phyloP scores from a whole-genome alignment of 768 basidiomycete genomes.

The Clathrus columnatus region DNA sequence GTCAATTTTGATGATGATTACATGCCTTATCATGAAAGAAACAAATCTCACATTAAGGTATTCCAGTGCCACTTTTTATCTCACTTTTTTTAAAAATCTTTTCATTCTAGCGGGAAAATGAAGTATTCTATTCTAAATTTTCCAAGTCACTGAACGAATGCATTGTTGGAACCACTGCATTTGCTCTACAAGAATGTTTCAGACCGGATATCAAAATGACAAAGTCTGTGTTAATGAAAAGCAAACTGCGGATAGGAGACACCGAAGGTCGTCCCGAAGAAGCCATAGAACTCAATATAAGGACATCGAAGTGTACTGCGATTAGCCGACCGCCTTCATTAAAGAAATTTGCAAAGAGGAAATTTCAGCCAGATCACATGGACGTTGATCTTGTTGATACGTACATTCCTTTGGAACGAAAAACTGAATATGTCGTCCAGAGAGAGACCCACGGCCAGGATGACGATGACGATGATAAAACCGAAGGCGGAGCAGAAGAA shows the following conservation, averaged over 20 bases:
- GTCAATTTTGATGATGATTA: constrained; percentile 81
- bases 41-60: constrained; percentile 72
- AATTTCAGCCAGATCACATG: constrained; percentile 20
- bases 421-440: constrained; percentile 53
- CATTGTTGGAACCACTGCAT: constrained; percentile 53
- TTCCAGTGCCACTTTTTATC: constrained; percentile 4
- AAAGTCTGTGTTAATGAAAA: constrained; percentile 58
- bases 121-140: constrained; percentile 56
- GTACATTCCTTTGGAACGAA: constrained; percentile 34
- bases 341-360: constrained; percentile 56
- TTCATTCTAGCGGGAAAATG: constrained; percentile 53
- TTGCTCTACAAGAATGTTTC: constrained; percentile 52
- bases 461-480: constrained; percentile 30
- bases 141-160: constrained; percentile 35
- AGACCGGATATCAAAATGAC: constrained; percentile 56
- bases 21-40: constrained; percentile 49
- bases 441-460: constrained; percentile 29
- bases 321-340: constrained; percentile 58
- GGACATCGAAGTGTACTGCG: constrained; percentile 74
- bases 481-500: neutral
- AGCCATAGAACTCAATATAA: constrained; percentile 65
- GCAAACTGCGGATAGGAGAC: constrained; percentile 72
- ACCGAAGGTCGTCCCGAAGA: constrained; percentile 54
- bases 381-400: constrained; percentile 17
- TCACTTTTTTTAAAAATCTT: neutral